Evolutionary conservation across 768 basidiomycete genomes (phyloP).

Genomic region (Termitomyces sp.): DNA sequence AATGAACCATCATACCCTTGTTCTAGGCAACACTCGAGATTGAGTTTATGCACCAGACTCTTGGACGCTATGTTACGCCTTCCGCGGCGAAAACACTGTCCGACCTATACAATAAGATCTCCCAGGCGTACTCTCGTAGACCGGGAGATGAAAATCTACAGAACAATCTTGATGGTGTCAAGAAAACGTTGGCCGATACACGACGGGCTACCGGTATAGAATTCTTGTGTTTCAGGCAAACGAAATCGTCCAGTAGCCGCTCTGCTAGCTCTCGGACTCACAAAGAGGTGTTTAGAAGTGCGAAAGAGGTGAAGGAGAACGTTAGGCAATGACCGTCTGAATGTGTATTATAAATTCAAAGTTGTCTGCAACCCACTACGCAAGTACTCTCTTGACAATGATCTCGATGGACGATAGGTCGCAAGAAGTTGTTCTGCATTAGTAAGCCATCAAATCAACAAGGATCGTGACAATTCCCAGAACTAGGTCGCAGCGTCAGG

Average conservation of each 20-base stretch:
- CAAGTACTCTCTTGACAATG: not conserved
- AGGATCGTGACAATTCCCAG: constrained; percentile 89
- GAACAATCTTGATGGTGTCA: constrained; percentile 82
- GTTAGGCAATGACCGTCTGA: not conserved
- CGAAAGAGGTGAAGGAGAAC: constrained; percentile 15
- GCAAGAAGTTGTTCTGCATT: not conserved
- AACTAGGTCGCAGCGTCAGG: constrained; percentile 34
- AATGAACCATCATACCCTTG: not conserved
- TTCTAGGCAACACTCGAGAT: constrained; percentile 93
- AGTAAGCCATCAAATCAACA: constrained; percentile 69
- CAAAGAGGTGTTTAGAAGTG: constrained; percentile 10
- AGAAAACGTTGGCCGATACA: constrained; percentile 84
- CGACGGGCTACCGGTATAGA: constrained; percentile 90
- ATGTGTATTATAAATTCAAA: too few relatives aligned
- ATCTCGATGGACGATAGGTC: not conserved
- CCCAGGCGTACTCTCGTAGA: constrained; percentile 83
- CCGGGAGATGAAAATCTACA: constrained; percentile 86
- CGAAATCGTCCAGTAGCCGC: constrained; percentile 38
- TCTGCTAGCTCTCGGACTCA: constrained; percentile 12
- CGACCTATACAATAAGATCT: constrained; percentile 92
- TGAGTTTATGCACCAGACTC: constrained; percentile 97
- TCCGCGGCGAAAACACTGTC: constrained; percentile 79
- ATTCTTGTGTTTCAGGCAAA: constrained; percentile 87
- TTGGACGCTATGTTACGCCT: constrained; percentile 82
- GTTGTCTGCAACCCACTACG: not conserved